Base-by-base conservation (phyloP, 768 basidiomycete species). In the Phaeotremella skinneri region DNA sequence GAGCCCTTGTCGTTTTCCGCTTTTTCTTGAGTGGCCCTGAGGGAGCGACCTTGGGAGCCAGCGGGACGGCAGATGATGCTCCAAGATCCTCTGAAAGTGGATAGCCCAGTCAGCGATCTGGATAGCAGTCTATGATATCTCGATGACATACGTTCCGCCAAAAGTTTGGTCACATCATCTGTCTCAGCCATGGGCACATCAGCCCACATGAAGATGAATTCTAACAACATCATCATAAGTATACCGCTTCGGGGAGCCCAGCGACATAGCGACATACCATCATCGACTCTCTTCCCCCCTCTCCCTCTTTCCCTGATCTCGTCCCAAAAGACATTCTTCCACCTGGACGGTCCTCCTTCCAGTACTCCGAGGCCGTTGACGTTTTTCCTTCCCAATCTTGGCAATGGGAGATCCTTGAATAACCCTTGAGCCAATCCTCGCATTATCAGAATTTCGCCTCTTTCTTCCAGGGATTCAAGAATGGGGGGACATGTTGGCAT, bases 301-400 rank as follows among this genome's bases (percentile, higher is more conserved):
- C 65, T 50, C 4, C 69, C 71, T 32, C 59, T 55, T 30, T 68
- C 69, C 31, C 62, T 55, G 41, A 66, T 43, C 49, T 73, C 68
- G 55, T 73, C 71, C 71, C 71, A 73, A 47, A 64, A 73, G 7
- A 73, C 62, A 17, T 52, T 65, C 55, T 56, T 62, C 56, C 65
- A 60, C 42, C 71, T 67, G 21, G 26, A 43, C 39, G 53, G 55
- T 1, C 63, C 59, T 9, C 62, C 61, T 13, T 70, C 68, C 4
- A 30, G 61, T 11, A 70, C 64, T 27, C 54, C 47, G 47, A 68
- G 25, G 1, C 71, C 71, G 41, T 58, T 48, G n/a, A 60, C 49
- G 47, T 73, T 70, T 56, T 63, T 58, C 21, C 64, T 29, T 13
- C 68, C 69, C n/a, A 70, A 45, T 25, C 43, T 39, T 2, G 68